Conservation (phyloP, 73 alveolate genomes). For the Paramecium caudatum region DNA sequence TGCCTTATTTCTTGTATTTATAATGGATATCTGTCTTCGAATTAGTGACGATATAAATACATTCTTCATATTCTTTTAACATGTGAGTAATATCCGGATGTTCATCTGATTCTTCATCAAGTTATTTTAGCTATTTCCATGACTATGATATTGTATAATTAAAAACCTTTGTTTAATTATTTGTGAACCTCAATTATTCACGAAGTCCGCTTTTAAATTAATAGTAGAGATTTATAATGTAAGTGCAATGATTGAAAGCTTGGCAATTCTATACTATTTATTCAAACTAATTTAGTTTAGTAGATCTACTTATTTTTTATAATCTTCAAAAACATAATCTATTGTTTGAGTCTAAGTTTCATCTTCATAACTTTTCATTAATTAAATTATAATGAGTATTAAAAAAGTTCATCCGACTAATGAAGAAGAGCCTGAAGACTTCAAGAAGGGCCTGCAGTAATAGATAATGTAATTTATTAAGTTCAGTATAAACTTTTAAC, state of each 20-base stretch:
- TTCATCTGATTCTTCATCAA: slow-evolving; percentile 14
- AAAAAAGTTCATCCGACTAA: slow-evolving; percentile 7
- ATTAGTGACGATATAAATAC: neutral
- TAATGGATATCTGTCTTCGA: slow-evolving; percentile 2
- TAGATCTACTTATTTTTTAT: neutral
- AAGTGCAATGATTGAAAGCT: slow-evolving; percentile 36
- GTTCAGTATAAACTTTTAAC: neutral
- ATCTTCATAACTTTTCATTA: slow-evolving; percentile 22
- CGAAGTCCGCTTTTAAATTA: slow-evolving; percentile 15
- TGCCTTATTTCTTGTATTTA: neutral
- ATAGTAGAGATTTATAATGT: slow-evolving; percentile 32
- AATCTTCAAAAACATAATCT: slow-evolving; percentile 21
- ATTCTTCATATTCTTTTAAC: slow-evolving; percentile 26
- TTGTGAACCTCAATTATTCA: neutral
- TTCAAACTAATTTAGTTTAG: neutral
- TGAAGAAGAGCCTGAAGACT: slow-evolving; percentile 38
- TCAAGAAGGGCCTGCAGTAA: slow-evolving; percentile 23
- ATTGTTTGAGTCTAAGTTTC: slow-evolving; percentile 11
- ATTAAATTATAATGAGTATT: slow-evolving; percentile 33
- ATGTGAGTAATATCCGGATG: neutral
- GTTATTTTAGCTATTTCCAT: neutral
- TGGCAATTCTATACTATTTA: neutral
- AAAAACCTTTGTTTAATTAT: neutral
- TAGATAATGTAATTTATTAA: neutral
- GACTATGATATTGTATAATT: neutral